Evolutionary conservation across 805 yeast genomes (phyloP).

Genomic region (Lipomyces yamadae): DNA sequence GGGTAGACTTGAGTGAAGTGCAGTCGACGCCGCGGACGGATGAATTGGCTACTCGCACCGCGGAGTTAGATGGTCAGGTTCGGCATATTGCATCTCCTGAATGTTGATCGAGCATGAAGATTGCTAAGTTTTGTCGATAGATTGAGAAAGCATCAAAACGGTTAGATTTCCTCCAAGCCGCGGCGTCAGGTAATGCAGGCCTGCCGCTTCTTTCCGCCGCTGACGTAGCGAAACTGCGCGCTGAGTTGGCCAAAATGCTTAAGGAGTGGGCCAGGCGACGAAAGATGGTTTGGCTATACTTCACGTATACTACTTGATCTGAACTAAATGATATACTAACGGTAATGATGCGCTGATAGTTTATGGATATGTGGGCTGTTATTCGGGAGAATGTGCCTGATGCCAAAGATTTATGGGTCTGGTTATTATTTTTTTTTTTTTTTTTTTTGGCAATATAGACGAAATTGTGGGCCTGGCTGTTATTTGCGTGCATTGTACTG

Average conservation of each 20-base stretch:
- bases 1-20: constrained; percentile 20
- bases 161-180: not conserved
- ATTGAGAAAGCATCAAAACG: constrained; percentile 9
- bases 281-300: constrained; percentile 18
- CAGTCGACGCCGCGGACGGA: constrained; percentile 13
- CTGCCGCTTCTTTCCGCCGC: constrained; percentile 7
- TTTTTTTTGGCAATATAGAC: not conserved
- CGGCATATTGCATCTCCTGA: not conserved
- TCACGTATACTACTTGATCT: not conserved
- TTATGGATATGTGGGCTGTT: constrained; percentile 21
- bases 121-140: not conserved
- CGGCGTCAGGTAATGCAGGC: constrained; percentile 4
- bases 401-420: constrained; percentile 21
- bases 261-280: constrained; percentile 30
- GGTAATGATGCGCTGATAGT: constrained; percentile 5
- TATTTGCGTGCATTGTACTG: not conserved
- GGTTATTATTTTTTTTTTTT: not conserved
- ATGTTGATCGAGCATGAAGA: not conserved
- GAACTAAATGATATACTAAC: not conserved
- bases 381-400: constrained; percentile 20
- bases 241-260: constrained; percentile 14
- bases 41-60: constrained; percentile 7
- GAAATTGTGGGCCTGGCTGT: not conserved
- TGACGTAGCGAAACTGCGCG: constrained; percentile 8
- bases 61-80: constrained; percentile 14